Evolutionary conservation across 352 stramenopile genomes (phyloP).

Genomic region (Globisporangium yorkense): DNA sequence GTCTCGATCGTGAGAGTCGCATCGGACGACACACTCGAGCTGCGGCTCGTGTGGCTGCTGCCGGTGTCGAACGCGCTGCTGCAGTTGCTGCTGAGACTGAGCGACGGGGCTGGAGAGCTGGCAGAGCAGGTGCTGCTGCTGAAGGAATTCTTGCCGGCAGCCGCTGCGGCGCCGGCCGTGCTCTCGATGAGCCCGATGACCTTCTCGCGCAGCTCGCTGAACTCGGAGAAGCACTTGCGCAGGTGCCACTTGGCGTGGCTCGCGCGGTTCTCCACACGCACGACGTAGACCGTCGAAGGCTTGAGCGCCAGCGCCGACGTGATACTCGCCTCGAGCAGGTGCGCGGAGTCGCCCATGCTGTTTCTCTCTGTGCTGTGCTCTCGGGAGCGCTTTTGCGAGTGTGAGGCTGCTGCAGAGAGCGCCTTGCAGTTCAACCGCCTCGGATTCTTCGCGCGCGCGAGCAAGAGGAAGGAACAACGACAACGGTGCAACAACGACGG

Average conservation of each 20-base stretch:
- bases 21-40: slow-evolving; percentile 9
- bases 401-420: neutral
- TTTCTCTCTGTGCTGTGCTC: neutral
- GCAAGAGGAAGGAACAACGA: too few species aligned
- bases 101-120: neutral
- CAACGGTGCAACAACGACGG: too few species aligned
- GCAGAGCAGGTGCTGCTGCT: neutral
- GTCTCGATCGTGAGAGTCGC: slow-evolving; percentile 12
- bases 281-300: slow-evolving; percentile 70
- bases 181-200: slow-evolving; percentile 56
- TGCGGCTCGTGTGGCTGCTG: slow-evolving; percentile 7
- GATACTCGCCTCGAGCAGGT: slow-evolving; percentile 50
- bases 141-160: neutral
- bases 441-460: too few species aligned
- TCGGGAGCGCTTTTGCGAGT: neutral
- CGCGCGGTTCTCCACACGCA: slow-evolving; percentile 48
- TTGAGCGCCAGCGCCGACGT: slow-evolving; percentile 64
- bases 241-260: slow-evolving; percentile 49
- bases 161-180: slow-evolving; percentile 11
- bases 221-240: slow-evolving; percentile 68
- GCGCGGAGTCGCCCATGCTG: slow-evolving; percentile 34
- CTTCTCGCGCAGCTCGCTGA: slow-evolving; percentile 65
- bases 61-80: neutral
- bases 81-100: slow-evolving; percentile 1
- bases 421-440: too few species aligned